These are phyloP conservation scores for Castanospermum australe DNA, from an alignment of 306 rosid genomes.

Conservation along the genomic window DNA sequence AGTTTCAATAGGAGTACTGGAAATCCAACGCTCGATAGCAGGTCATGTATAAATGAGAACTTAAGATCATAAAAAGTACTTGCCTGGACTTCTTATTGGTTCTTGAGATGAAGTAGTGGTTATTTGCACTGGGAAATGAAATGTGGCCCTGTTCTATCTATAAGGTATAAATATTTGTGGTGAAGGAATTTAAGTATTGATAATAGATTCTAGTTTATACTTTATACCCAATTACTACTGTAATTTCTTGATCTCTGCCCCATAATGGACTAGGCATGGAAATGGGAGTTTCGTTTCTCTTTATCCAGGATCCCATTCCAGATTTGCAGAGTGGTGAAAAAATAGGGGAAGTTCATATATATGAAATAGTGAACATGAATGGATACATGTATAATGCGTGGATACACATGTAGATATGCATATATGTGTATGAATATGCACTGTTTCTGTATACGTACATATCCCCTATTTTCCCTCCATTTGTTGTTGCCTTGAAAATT, in stretches of 20 bases:
- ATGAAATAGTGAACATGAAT: neutral
- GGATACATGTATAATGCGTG: neutral
- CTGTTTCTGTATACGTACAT: neutral
- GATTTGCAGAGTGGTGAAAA: neutral
- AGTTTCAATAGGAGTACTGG: neutral
- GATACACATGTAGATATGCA: neutral
- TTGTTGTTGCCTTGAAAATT: neutral
- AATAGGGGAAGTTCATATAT: neutral
- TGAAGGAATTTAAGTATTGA: constrained; percentile 6
- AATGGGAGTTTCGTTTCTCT: constrained; percentile 7
- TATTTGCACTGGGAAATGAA: neutral
- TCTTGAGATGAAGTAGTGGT: neutral
- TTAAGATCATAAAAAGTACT: neutral
- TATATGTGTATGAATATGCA: neutral
- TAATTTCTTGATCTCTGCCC: neutral
- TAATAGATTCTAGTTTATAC: neutral
- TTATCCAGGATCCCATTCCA: neutral
- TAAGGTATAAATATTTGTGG: neutral
- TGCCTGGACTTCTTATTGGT: neutral
- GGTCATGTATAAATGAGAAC: neutral
- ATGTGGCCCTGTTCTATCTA: neutral
- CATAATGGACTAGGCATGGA: neutral
- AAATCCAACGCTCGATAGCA: neutral
- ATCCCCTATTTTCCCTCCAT: neutral
- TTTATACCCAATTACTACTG: neutral